Percentiles rank a stretch among this genome's conserved stretches.
Evolutionary conservation across 1,284 basidiomycete species (phyloP).

Genomic region (Cutaneotrichosporon sp.): DNA sequence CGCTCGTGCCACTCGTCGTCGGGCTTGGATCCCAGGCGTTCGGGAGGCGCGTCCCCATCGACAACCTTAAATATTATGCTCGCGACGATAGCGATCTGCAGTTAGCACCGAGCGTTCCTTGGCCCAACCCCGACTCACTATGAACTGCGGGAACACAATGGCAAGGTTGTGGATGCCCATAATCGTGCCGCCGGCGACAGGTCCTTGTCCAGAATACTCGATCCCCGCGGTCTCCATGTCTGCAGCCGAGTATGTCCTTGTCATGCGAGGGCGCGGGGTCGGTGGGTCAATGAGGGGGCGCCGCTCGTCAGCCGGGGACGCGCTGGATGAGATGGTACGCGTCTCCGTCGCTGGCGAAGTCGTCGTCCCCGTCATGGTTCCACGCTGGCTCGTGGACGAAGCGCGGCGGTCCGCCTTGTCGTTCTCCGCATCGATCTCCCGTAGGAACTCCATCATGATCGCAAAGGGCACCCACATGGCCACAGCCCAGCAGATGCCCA

Average conservation of each 20-base stretch:
- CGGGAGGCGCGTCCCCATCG: constrained; percentile 52
- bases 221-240: constrained; percentile 49
- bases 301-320: background rate
- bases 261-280: too few species aligned
- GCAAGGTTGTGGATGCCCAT: constrained; percentile 93
- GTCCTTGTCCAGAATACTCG: constrained; percentile 53
- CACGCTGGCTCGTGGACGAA: background rate
- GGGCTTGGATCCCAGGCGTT: too few species aligned
- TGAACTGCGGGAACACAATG: constrained; percentile 85
- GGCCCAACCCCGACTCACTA: constrained; percentile 56
- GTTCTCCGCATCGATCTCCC: constrained; percentile 58
- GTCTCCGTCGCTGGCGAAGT: background rate
- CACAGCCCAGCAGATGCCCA: constrained; percentile 91
- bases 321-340: background rate
- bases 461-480: constrained; percentile 73
- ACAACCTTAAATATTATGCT: constrained; percentile 80
- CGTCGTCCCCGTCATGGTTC: background rate
- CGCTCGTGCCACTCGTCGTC: constrained; percentile 60
- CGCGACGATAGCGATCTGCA: constrained; percentile 77
- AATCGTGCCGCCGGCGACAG: constrained; percentile 84
- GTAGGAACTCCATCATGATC: constrained; percentile 91
- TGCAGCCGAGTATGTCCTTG: constrained; percentile 63
- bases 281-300: constrained; percentile 1
- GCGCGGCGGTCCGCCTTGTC: background rate
- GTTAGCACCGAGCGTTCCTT: background rate